Conservation (phyloP, 2,329 filamentous ascomycete species). For the Fusarium nelsonii region DNA sequence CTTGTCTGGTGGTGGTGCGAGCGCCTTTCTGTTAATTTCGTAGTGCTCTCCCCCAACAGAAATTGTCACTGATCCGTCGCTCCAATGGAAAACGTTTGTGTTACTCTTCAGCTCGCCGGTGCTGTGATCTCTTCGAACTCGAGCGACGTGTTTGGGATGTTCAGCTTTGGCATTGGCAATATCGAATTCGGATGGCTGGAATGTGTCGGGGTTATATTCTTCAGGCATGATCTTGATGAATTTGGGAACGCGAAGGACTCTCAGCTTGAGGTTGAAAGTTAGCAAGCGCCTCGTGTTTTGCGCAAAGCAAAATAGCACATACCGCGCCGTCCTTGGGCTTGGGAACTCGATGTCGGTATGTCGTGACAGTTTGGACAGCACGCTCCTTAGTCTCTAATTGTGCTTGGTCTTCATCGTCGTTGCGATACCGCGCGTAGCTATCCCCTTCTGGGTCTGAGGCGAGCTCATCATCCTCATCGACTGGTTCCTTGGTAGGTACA, state of each 20-base stretch:
- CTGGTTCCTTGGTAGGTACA: slow-evolving; percentile 71
- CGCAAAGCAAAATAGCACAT: slow-evolving; percentile 47
- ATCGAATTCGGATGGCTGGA: slow-evolving; percentile 70
- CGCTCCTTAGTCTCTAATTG: slow-evolving; percentile 64
- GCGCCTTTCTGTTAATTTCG: slow-evolving; percentile 76
- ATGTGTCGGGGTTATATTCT: slow-evolving; percentile 74
- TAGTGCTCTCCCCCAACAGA: slow-evolving; percentile 82
- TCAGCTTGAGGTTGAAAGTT: slow-evolving; percentile 65
- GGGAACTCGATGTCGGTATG: slow-evolving; percentile 77
- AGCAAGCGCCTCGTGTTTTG: slow-evolving; percentile 6
- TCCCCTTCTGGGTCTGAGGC: slow-evolving; percentile 64
- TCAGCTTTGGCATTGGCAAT: slow-evolving; percentile 65
- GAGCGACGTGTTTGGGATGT: slow-evolving; percentile 73
- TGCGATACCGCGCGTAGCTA: slow-evolving; percentile 56
- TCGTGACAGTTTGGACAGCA: slow-evolving; percentile 71
- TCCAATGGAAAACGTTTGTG: slow-evolving; percentile 80
- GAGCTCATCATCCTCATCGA: slow-evolving; percentile 71
- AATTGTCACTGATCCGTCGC: slow-evolving; percentile 81
- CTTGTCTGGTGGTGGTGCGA: slow-evolving; percentile 72
- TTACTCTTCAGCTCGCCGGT: slow-evolving; percentile 79
- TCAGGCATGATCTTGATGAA: slow-evolving; percentile 79
- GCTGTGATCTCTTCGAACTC: slow-evolving; percentile 76
- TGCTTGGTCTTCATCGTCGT: slow-evolving; percentile 60
- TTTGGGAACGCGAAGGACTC: slow-evolving; percentile 76
- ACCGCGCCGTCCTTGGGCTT: slow-evolving; percentile 79